phyloP scores from a whole-genome alignment of 768 basidiomycete genomes.

The Clitopilus passeckerianus region DNA sequence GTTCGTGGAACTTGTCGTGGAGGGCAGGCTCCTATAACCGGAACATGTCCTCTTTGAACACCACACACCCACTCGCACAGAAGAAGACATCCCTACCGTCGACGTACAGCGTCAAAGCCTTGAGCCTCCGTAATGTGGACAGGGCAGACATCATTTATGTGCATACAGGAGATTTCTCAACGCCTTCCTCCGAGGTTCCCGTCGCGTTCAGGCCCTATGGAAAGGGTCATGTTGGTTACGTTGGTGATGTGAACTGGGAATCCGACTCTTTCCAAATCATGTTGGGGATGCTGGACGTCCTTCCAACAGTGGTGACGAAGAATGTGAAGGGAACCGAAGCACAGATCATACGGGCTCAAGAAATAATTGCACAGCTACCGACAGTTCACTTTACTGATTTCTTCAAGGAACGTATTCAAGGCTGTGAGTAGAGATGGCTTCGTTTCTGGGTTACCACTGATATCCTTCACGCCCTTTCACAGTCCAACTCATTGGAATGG shows the following conservation, averaged over 20 bases:
- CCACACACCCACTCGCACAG: constrained; percentile 20
- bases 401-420: not conserved
- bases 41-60: constrained; percentile 28
- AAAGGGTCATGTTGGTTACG: constrained; percentile 31
- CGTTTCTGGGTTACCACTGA: not conserved
- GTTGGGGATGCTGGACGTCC: constrained; percentile 28
- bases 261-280: constrained; percentile 24
- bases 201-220: constrained; percentile 22
- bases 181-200: constrained; percentile 18
- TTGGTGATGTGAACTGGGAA: constrained; percentile 36
- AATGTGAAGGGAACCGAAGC: not conserved
- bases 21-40: constrained; percentile 33
- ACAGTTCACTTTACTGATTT: not conserved
- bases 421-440: not conserved
- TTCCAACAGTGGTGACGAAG: not conserved
- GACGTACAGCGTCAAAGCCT: constrained; percentile 37
- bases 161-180: constrained; percentile 15
- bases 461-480: not conserved
- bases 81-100: constrained; percentile 19
- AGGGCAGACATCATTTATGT: constrained; percentile 27
- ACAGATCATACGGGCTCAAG: no score
- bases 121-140: constrained; percentile 25
- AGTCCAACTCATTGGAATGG: not conserved
- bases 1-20: constrained; percentile 31
- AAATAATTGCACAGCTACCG: not conserved